Conservation (phyloP, 2,329 filamentous ascomycete species). For the Celoporthe dispersa region DNA sequence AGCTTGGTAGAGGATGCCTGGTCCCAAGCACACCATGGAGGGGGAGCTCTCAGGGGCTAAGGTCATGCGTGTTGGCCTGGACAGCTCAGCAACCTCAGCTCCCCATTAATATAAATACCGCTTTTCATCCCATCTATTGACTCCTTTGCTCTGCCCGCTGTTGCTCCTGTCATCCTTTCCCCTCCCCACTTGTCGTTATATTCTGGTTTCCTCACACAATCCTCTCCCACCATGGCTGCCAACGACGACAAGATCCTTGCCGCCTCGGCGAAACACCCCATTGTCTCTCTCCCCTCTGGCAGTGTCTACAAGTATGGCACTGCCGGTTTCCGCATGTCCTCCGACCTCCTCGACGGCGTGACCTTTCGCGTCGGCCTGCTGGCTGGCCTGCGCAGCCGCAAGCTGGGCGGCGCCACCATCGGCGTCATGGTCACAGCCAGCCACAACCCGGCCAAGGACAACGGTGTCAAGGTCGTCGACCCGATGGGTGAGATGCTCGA, state of each 20-base stretch:
- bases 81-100: slow-evolving; percentile 18
- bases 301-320: slow-evolving; percentile 68
- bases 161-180: slow-evolving; percentile 8
- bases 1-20: slow-evolving; percentile 18
- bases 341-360: slow-evolving; percentile 85
- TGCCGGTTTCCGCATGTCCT: slow-evolving; percentile 71
- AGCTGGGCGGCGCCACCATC: slow-evolving; percentile 87
- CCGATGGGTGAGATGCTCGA: slow-evolving; percentile 98
- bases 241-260: slow-evolving; percentile 55
- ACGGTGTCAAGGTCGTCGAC: slow-evolving; percentile 94
- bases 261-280: slow-evolving; percentile 66
- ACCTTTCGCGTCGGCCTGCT: slow-evolving; percentile 91
- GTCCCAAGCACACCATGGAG: slow-evolving; percentile 10
- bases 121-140: slow-evolving; percentile 7
- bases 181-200: neutral
- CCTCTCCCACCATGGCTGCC: slow-evolving; percentile 50
- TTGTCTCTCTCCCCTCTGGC: slow-evolving; percentile 51
- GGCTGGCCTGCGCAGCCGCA: slow-evolving; percentile 85
- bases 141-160: neutral
- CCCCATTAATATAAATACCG: slow-evolving; percentile 13
- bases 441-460: slow-evolving; percentile 88
- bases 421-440: slow-evolving; percentile 96
- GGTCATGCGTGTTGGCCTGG: neutral
- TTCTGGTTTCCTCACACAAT: slow-evolving; percentile 17
- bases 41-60: slow-evolving; percentile 16